Percentiles rank a stretch among this genome's conserved stretches.
phyloP scores from a whole-genome alignment of 2,329 filamentous ascomycete genomes.

The Rhynchosporium graminicola region DNA sequence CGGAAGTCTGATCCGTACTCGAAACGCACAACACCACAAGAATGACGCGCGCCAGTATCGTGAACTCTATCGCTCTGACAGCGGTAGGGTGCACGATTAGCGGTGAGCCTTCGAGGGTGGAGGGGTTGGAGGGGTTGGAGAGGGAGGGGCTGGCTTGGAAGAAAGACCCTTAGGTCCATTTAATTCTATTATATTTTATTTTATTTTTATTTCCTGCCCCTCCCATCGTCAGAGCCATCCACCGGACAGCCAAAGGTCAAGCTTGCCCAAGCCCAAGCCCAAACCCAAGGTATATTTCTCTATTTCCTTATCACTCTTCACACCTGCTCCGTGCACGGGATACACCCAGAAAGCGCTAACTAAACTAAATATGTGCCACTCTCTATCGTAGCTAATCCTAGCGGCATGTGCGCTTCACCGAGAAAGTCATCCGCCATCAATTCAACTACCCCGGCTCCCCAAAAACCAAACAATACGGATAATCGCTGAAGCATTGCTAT shows the following conservation, averaged over 20 bases:
- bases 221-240: neutral
- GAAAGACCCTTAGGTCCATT: neutral
- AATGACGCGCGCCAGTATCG: conserved; percentile 9
- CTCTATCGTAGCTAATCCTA: conserved; percentile 12
- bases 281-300: neutral
- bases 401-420: conserved; percentile 21
- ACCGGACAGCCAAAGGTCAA: too few relatives aligned
- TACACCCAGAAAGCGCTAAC: conserved; percentile 14
- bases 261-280: too few relatives aligned
- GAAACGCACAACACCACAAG: conserved; percentile 15
- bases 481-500: neutral
- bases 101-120: conserved; percentile 10
- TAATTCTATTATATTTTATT: too few relatives aligned
- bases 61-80: conserved; percentile 11
- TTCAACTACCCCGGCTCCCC: neutral
- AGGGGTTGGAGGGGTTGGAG: too few relatives aligned
- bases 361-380: neutral
- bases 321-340: conserved; percentile 11
- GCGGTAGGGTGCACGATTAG: conserved; percentile 1
- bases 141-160: conserved; percentile 5
- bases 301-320: conserved; percentile 11
- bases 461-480: too few relatives aligned
- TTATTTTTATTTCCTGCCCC: neutral
- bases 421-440: conserved; percentile 19
- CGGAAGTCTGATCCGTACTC: neutral